Conservation (phyloP, 352 stramenopile species). For the Thraustotheca clavata region DNA sequence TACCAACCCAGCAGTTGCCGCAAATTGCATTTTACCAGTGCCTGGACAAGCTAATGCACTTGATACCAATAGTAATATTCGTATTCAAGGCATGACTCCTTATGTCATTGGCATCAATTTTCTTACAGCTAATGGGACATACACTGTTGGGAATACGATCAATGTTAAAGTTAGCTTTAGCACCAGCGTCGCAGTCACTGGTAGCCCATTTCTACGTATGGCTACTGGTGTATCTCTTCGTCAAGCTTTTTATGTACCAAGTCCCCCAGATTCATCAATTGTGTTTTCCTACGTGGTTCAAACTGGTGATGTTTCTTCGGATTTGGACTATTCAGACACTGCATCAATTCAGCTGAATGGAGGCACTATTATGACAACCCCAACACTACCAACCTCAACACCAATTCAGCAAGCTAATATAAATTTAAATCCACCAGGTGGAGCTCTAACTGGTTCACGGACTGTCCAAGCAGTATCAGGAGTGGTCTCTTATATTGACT, state of each 20-base stretch:
- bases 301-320: slow-evolving; percentile 35
- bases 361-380: slow-evolving; percentile 60
- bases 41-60: slow-evolving; percentile 56
- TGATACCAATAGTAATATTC: slow-evolving; percentile 55
- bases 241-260: slow-evolving; percentile 44
- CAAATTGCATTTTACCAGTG: slow-evolving; percentile 57
- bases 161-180: slow-evolving; percentile 61
- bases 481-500: slow-evolving; percentile 46
- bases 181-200: slow-evolving; percentile 39
- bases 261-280: slow-evolving; percentile 36
- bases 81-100: slow-evolving; percentile 60
- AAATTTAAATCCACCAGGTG: slow-evolving; percentile 72
- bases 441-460: slow-evolving; percentile 31
- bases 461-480: slow-evolving; percentile 45
- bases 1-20: slow-evolving; percentile 55
- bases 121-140: slow-evolving; percentile 49
- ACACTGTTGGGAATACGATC: slow-evolving; percentile 47
- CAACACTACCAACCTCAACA: slow-evolving; percentile 23
- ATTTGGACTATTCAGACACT: slow-evolving; percentile 43
- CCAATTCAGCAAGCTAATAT: slow-evolving; percentile 50
- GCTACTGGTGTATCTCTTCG: slow-evolving; percentile 19
- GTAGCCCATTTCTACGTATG: neutral
- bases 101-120: slow-evolving; percentile 43
- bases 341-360: slow-evolving; percentile 47
- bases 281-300: slow-evolving; percentile 51